A percentile compares a stretch with the other conserved stretches of the same genome.
phyloP scores from a whole-genome alignment of 2,329 filamentous ascomycete species.

The Pyricularia sp. region DNA sequence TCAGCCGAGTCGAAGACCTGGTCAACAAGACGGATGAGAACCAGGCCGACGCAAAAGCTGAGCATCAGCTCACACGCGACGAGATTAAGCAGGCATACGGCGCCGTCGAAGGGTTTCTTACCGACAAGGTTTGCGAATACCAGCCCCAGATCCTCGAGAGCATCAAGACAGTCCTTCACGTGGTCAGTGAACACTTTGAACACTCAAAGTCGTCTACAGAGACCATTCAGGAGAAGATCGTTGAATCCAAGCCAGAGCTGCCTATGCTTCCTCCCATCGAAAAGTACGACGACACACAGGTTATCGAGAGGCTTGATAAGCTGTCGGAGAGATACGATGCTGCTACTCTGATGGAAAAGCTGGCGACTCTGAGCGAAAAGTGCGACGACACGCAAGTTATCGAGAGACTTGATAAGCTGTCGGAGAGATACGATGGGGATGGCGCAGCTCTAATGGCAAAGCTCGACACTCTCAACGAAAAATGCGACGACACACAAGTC shows the following conservation, averaged over 20 bases:
- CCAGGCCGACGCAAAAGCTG: constrained; percentile 58
- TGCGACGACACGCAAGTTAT: constrained; percentile 52
- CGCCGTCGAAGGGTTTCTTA: constrained; percentile 55
- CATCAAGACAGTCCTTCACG: constrained; percentile 69
- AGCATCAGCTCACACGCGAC: constrained; percentile 73
- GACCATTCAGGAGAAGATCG: constrained; percentile 43
- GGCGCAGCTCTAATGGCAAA: constrained; percentile 21
- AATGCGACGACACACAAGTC: constrained; percentile 36
- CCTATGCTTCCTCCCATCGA: constrained; percentile 42
- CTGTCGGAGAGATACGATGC: constrained; percentile 28
- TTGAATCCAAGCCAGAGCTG: constrained; percentile 49
- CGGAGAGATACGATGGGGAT: constrained; percentile 29
- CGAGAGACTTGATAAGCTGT: constrained; percentile 36
- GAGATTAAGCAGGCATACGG: constrained; percentile 64
- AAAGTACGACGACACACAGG: constrained; percentile 51
- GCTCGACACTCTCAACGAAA: constrained; percentile 6
- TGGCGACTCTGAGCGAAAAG: constrained; percentile 50
- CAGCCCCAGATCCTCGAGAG: constrained; percentile 81
- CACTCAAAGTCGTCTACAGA: constrained; percentile 58
- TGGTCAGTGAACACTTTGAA: constrained; percentile 79
- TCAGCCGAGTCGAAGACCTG: constrained; percentile 69
- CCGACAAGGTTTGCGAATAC: constrained; percentile 66
- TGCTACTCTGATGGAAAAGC: constrained; percentile 38
- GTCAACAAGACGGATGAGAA: constrained; percentile 63
- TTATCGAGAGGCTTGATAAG: constrained; percentile 44